Evolutionary conservation across 225 moss, liverwort and hornwort genomes (phyloP).

Genomic region (Antitrichia curtipendula): DNA sequence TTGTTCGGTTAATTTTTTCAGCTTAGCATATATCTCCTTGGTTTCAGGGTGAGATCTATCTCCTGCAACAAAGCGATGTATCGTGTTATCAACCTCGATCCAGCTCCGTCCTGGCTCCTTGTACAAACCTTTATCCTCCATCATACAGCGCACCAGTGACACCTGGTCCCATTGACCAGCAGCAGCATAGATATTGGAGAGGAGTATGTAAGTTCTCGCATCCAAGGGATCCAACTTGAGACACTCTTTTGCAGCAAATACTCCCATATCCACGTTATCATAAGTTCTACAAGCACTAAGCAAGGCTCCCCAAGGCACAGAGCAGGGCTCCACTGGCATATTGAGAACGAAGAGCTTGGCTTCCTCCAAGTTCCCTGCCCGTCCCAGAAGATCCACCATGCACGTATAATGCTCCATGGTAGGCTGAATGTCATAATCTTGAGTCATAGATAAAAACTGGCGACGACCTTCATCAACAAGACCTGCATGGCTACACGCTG

Average conservation of each 20-base stretch:
- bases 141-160: neutral
- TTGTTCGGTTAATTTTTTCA: neutral
- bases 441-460: neutral
- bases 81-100: neutral
- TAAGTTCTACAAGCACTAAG: neutral
- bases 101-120: neutral
- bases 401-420: neutral
- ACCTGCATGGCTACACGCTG: neutral
- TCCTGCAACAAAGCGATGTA: neutral
- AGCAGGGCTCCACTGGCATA: neutral
- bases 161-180: neutral
- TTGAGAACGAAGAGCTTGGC: neutral
- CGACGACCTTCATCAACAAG: neutral
- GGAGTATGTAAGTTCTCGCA: neutral
- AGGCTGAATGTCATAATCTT: neutral
- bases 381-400: neutral
- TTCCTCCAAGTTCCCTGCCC: neutral
- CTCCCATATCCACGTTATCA: neutral
- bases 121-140: neutral
- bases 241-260: neutral
- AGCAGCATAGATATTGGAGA: neutral
- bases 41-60: neutral
- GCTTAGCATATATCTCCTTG: neutral
- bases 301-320: neutral
- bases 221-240: neutral